Base-by-base conservation (phyloP, 768 basidiomycete genomes). In the Rhodosporidiobolus sp. region DNA sequence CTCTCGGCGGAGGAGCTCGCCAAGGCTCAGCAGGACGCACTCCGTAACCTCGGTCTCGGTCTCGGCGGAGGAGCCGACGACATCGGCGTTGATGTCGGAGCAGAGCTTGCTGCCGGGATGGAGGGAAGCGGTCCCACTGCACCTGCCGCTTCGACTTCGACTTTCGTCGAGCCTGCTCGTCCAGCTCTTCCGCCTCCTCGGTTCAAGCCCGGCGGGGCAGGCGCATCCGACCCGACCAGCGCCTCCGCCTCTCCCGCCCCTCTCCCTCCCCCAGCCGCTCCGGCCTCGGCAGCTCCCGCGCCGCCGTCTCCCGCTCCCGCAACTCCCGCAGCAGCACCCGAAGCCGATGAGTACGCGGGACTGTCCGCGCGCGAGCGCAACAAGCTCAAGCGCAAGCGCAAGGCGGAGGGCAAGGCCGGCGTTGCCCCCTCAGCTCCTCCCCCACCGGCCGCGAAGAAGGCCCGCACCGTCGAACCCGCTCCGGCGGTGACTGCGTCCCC, bases 291-390 rank as follows among this genome's bases (percentile, higher is more conserved):
- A 7, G 28, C 67, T n/a, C 32, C 57, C 8, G 24, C 53, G n/a
- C 35, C 72, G 8, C 26, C 63, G 1, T 28, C 73, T 4, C 60
- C 75, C 4, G 52, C 77, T 4, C 45, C 72, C 4, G 38, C 69
- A 8, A 34, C 55, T 11, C 34, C 66, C 4, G 20, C 69, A 14
- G 65, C 48, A 60, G 69, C 46, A 11, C 72, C 70, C 30, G 55
- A 67, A n/a, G 78, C 72, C 17, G 79, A 80, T 46, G 71, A 72
- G 9, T 71, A 65, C 61, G 79, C 79, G 14, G 86, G 85, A 11
- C 83, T 98, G 56, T 96, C 94, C 45, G 92, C 93, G 19, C 88
- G 96, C 65, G 95, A 98, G 81, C 87, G 90, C 45, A 96, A 96
- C 79, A 87, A 94, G 58, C 83, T 98, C 45, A 99, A 99, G 81